These are phyloP conservation scores for Pseudofabraea citricarpa DNA, from an alignment of 2,329 filamentous ascomycete species.

Conservation along the genomic window DNA sequence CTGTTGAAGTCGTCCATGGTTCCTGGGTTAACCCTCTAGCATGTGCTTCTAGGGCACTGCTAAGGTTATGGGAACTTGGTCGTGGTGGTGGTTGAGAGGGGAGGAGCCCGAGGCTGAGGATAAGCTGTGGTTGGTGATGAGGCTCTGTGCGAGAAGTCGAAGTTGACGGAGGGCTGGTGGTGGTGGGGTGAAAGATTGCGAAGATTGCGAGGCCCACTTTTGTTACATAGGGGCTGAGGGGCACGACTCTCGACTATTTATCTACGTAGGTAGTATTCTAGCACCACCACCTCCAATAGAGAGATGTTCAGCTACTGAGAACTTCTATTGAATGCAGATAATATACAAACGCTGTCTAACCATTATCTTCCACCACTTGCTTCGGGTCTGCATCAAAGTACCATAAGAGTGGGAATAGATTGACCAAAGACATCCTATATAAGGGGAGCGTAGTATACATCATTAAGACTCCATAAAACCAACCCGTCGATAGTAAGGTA, in stretches of 20 bases:
- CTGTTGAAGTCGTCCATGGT: conserved; percentile 95
- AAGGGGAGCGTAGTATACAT: no score
- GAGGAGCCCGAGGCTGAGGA: conserved; percentile 2
- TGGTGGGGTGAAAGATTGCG: no score
- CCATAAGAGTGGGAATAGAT: background rate
- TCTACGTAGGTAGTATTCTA: no score
- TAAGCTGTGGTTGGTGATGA: background rate
- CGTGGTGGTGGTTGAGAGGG: conserved; percentile 4
- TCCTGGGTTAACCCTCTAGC: conserved; percentile 15
- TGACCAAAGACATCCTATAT: no score
- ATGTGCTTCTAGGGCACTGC: conserved; percentile 25
- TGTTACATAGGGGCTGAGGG: background rate
- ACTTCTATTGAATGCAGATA: no score
- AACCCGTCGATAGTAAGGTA: background rate
- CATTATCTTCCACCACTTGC: no score
- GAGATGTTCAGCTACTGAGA: no score
- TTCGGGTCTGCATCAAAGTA: no score
- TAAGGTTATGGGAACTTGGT: conserved; percentile 18
- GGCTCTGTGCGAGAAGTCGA: conserved; percentile 1
- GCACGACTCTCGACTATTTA: background rate
- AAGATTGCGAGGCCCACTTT: background rate
- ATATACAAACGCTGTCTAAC: no score
- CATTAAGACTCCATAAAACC: no score
- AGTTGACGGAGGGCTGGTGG: background rate
- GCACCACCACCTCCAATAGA: no score